phyloP scores from a whole-genome alignment of 805 yeast genomes.

The Ogataea zsoltii region DNA sequence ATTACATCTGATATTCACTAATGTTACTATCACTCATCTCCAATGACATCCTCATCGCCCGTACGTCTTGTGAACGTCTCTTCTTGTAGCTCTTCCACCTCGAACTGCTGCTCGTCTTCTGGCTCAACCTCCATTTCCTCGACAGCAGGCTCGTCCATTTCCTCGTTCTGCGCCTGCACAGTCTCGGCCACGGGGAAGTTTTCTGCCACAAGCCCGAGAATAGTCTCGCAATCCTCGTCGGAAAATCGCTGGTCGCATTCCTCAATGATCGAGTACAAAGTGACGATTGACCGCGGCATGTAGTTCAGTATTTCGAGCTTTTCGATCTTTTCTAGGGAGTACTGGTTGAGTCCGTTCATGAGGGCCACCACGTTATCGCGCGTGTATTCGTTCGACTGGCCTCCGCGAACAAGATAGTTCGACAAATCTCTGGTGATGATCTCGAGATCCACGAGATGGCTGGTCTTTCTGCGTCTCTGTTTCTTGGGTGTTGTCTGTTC shows the following conservation, averaged over 20 bases:
- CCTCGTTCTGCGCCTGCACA: constrained; percentile 23
- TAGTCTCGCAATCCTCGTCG: constrained; percentile 62
- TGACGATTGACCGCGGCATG: constrained; percentile 78
- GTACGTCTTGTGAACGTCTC: constrained; percentile 20
- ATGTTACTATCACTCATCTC: neutral
- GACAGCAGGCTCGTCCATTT: constrained; percentile 15
- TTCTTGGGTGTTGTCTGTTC: constrained; percentile 17
- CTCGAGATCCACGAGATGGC: constrained; percentile 47
- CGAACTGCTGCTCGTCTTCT: constrained; percentile 25
- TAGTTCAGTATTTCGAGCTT: constrained; percentile 79
- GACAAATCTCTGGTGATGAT: constrained; percentile 48
- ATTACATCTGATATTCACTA: neutral
- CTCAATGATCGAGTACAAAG: constrained; percentile 76
- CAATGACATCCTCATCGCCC: constrained; percentile 9
- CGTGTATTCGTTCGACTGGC: constrained; percentile 35
- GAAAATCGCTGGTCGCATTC: constrained; percentile 87
- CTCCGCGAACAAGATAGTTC: constrained; percentile 40
- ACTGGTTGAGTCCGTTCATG: constrained; percentile 47
- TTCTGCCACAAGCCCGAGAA: constrained; percentile 56
- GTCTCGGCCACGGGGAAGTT: constrained; percentile 48
- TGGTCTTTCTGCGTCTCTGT: constrained; percentile 30
- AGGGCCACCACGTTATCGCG: constrained; percentile 33
- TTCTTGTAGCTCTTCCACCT: constrained; percentile 29
- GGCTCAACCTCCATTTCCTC: constrained; percentile 14
- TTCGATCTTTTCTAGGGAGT: constrained; percentile 76